Evolutionary conservation across 2,329 filamentous ascomycete species (phyloP).

Genomic region (Didymella pomorum): DNA sequence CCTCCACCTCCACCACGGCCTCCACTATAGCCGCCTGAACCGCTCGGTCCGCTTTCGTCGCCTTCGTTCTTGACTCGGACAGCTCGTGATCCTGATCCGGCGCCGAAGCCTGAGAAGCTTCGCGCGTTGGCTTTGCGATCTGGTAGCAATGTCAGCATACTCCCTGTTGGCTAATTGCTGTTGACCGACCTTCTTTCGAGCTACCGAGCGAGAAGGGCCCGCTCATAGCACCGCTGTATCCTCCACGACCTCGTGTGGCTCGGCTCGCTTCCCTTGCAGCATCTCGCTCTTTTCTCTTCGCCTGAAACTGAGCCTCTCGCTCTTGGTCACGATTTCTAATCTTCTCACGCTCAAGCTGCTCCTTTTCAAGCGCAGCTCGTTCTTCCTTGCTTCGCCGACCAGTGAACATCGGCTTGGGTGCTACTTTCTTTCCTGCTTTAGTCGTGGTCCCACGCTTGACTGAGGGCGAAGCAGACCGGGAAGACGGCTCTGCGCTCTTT

Average conservation of each 20-base stretch:
- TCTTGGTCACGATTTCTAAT: conserved; percentile 48
- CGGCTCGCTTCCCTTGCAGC: conserved; percentile 34
- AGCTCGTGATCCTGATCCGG: conserved; percentile 43
- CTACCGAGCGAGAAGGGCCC: conserved; percentile 53
- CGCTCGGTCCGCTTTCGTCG: conserved; percentile 33
- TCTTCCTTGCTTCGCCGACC: conserved; percentile 56
- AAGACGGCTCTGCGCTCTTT: conserved; percentile 38
- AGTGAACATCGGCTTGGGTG: conserved; percentile 52
- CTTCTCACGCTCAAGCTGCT: conserved; percentile 50
- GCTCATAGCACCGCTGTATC: conserved; percentile 53
- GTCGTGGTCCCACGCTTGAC: conserved; percentile 38
- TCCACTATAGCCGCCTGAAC: conserved; percentile 25
- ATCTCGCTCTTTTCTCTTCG: conserved; percentile 19
- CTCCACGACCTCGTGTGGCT: conserved; percentile 50
- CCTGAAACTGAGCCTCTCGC: conserved; percentile 32
- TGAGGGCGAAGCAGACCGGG: conserved; percentile 42
- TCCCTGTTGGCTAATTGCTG: not conserved
- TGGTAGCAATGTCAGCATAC: conserved; percentile 23
- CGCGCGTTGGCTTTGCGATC: conserved; percentile 34
- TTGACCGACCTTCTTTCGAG: conserved; percentile 32
- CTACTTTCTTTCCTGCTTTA: conserved; percentile 39
- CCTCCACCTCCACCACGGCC: conserved; percentile 13
- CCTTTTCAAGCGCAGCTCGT: conserved; percentile 54
- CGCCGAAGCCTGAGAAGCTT: conserved; percentile 34
- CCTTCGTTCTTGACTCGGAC: conserved; percentile 44